Conservation (phyloP, 177 flowering plant genomes). For the Vitis hybrid region DNA sequence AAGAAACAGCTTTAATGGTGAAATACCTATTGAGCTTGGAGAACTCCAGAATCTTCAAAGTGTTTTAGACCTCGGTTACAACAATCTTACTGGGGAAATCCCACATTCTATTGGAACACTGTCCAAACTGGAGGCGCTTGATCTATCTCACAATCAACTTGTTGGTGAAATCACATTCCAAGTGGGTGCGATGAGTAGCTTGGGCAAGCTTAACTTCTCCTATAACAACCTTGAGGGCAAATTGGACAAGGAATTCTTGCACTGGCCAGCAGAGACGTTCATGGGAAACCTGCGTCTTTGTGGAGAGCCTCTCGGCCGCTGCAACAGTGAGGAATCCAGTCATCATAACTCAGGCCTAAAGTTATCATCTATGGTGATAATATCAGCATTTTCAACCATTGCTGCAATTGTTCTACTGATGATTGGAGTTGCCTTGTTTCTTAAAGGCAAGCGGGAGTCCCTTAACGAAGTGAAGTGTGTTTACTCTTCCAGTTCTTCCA, state of each 20-base stretch:
- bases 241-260: conserved; percentile 52
- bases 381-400: conserved; percentile 51
- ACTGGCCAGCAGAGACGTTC: conserved; percentile 62
- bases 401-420: conserved; percentile 43
- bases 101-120: conserved; percentile 59
- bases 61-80: conserved; percentile 73
- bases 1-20: conserved; percentile 40
- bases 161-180: conserved; percentile 55
- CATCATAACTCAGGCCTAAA: conserved; percentile 28
- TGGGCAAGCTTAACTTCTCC: conserved; percentile 75
- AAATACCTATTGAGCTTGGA: conserved; percentile 69
- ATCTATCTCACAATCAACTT: conserved; percentile 82
- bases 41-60: conserved; percentile 80
- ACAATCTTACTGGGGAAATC: conserved; percentile 70
- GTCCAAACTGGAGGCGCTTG: conserved; percentile 74
- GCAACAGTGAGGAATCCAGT: conserved; percentile 19
- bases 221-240: conserved; percentile 76
- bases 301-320: conserved; percentile 60
- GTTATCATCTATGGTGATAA: conserved; percentile 36
- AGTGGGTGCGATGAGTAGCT: conserved; percentile 68
- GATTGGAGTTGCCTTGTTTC: conserved; percentile 37
- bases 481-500: conserved; percentile 70
- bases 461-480: conserved; percentile 34
- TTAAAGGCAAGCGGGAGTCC: conserved; percentile 35
- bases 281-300: conserved; percentile 77